Base-by-base conservation (phyloP, 768 basidiomycete species). In the Suillus spraguei region DNA sequence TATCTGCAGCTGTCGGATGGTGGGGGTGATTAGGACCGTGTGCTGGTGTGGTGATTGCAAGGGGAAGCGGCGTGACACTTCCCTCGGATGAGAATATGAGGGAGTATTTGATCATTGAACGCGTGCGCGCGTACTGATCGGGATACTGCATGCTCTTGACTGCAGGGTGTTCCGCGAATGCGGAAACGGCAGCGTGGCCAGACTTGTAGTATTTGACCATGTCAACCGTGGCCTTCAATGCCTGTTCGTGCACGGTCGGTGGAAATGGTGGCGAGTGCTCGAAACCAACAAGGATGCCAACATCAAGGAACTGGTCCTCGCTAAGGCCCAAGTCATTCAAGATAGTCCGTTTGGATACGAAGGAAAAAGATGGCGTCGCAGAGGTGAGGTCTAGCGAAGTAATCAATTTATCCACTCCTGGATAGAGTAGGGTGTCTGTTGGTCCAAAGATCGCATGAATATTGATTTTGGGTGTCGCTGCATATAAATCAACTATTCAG, bases 271-370 rank as follows among this genome's bases (percentile, higher is more conserved):
- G 82, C 0, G 91, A 88, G 67, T 87, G 84, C 36, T 96, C 92
- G 66, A 90, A 96, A 17, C 97, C 97, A 42, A 97, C 87, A 62
- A 99, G 85, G 69, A 99, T 91, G 28, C 89, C 90, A 65, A 95
- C 85, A 75, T 99, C 97, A 67, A 99, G 87, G 78, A 99, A 97
- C 72, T 97, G 96, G 72, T 97, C 95, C 68, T 94, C 89, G 50
- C 75, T 80, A 50, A 99, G 81, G 9, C 77, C 82, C 46, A 91
- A 79, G 64, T 89, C 87, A 22, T 71, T 78, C 63, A 97, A 81
- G 66, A 99, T 81, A 32, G 79, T 73, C 36, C 87, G 85, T 74
- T 98, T 99, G 54, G 94, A 91, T 24, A 90, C 85, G 75, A 85
- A 97, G 16, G 89, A 88, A 79, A 98, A 96, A 1, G 89, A 83